A percentile compares a stretch with the other conserved stretches of the same genome.
Conservation (phyloP, 2,329 filamentous ascomycete genomes). For the Verticillium nubilum region DNA sequence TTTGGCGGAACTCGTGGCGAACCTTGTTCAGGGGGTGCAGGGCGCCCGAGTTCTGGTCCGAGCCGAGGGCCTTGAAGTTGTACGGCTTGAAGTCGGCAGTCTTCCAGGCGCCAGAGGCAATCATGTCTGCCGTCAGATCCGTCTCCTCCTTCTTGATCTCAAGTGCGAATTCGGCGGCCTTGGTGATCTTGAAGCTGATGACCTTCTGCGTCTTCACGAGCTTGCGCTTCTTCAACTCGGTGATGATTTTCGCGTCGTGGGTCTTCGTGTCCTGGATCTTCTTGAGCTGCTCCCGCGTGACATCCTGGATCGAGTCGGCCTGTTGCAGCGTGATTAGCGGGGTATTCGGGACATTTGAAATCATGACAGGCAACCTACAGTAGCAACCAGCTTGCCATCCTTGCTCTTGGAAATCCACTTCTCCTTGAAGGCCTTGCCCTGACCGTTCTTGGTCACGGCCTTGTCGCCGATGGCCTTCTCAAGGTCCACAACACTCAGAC, state of each 20-base stretch:
- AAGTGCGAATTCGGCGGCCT: slow-evolving; percentile 82
- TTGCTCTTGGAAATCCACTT: slow-evolving; percentile 64
- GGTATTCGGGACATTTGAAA: neutral
- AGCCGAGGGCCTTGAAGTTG: slow-evolving; percentile 69
- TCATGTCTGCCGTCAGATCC: slow-evolving; percentile 90
- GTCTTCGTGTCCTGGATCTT: slow-evolving; percentile 65
- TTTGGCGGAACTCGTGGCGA: slow-evolving; percentile 88
- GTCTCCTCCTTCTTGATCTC: slow-evolving; percentile 92
- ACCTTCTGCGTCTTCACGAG: slow-evolving; percentile 79
- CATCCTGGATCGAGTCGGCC: slow-evolving; percentile 73
- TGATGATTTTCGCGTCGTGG: slow-evolving; percentile 69
- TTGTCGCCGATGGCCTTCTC: slow-evolving; percentile 67
- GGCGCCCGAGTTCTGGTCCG: slow-evolving; percentile 56
- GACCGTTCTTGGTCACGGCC: slow-evolving; percentile 73
- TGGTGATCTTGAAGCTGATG: slow-evolving; percentile 75
- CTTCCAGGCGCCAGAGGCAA: slow-evolving; percentile 85
- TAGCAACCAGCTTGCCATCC: slow-evolving; percentile 48
- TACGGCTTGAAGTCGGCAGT: slow-evolving; percentile 80
- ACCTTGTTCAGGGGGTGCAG: slow-evolving; percentile 84
- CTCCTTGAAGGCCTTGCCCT: slow-evolving; percentile 87
- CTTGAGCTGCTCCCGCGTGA: slow-evolving; percentile 69
- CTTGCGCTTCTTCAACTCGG: slow-evolving; percentile 89
- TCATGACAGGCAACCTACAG: slow-evolving; percentile 27
- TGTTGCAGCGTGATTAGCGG: slow-evolving; percentile 16
- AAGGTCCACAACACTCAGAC: slow-evolving; percentile 73